These are phyloP conservation scores for Carex cristatella DNA, from an alignment of 176 grass and related monocot genomes.

Conservation along the genomic window DNA sequence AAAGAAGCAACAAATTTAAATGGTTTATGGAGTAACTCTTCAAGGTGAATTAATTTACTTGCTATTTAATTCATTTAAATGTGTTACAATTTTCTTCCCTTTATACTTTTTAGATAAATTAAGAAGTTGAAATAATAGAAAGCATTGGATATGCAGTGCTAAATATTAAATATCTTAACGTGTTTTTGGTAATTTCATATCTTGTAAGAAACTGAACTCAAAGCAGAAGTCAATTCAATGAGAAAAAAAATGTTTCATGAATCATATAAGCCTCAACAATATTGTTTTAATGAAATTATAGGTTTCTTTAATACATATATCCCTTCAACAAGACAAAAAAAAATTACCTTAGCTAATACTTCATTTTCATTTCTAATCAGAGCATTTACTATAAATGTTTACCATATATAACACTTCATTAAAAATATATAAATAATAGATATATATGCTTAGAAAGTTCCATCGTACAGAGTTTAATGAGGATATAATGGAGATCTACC, in stretches of 20 bases:
- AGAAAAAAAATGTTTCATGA: neutral
- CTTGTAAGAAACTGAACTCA: neutral
- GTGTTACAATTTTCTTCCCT: neutral
- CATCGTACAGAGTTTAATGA: neutral
- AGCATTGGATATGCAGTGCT: neutral
- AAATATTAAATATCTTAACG: neutral
- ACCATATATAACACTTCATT: neutral
- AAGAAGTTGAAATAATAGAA: neutral
- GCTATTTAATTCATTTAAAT: too few relatives aligned
- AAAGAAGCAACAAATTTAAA: slow-evolving; percentile 40
- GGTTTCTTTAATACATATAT: neutral
- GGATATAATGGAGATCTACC: neutral
- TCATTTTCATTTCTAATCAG: neutral
- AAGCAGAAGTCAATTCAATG: neutral
- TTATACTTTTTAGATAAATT: neutral
- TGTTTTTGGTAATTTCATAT: slow-evolving; percentile 1
- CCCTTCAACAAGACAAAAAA: neutral
- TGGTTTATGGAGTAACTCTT: slow-evolving; percentile 61
- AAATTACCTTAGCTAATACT: neutral
- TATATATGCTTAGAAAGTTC: neutral
- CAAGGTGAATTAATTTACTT: slow-evolving; percentile 37
- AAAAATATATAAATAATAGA: neutral
- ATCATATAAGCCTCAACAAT: neutral
- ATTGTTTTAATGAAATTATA: neutral
- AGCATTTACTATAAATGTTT: neutral